Evolutionary conservation across 768 basidiomycete species (phyloP).

Genomic region (Pulveroboletus sp.): DNA sequence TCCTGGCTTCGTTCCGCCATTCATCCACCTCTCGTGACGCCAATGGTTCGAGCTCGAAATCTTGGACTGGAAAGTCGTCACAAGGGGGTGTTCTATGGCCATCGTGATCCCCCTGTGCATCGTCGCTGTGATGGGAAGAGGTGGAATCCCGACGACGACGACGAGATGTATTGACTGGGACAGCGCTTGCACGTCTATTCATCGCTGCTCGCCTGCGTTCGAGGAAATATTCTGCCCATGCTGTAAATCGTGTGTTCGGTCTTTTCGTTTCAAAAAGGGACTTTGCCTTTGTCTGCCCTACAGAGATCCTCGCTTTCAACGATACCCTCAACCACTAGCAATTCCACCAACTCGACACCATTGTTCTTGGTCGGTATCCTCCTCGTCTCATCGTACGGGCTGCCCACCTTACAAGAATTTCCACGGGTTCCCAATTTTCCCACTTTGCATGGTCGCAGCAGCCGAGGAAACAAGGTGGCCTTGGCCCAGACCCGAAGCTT

Average conservation of each 20-base stretch:
- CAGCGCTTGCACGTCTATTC: conserved; percentile 23
- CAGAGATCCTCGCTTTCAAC: conserved; percentile 94
- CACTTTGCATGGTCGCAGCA: conserved; percentile 87
- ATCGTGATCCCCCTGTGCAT: background rate
- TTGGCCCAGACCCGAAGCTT: conserved; percentile 84
- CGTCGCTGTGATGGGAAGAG: conserved; percentile 6
- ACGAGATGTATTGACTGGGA: conserved; percentile 18
- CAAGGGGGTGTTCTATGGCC: conserved; percentile 8
- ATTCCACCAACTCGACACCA: conserved; percentile 72
- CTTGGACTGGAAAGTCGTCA: conserved; percentile 18
- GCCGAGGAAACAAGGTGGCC: conserved; percentile 81
- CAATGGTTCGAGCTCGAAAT: conserved; percentile 52
- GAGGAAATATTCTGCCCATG: conserved; percentile 35
- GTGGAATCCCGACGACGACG: conserved; percentile 1
- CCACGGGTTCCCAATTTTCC: conserved; percentile 87
- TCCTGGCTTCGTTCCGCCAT: conserved; percentile 44
- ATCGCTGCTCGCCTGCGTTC: conserved; percentile 28
- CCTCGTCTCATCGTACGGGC: background rate
- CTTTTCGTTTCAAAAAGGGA: no score
- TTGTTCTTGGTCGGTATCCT: conserved; percentile 66
- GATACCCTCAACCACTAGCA: conserved; percentile 74
- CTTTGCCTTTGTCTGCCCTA: conserved; percentile 91
- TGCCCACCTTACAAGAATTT: conserved; percentile 49
- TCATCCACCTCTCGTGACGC: conserved; percentile 48
- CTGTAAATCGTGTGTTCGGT: no score